A percentile compares a stretch with the other conserved stretches of the same genome.
Evolutionary conservation across 2,329 filamentous ascomycete genomes (phyloP).

Genomic region (Diaporthe longicolla): DNA sequence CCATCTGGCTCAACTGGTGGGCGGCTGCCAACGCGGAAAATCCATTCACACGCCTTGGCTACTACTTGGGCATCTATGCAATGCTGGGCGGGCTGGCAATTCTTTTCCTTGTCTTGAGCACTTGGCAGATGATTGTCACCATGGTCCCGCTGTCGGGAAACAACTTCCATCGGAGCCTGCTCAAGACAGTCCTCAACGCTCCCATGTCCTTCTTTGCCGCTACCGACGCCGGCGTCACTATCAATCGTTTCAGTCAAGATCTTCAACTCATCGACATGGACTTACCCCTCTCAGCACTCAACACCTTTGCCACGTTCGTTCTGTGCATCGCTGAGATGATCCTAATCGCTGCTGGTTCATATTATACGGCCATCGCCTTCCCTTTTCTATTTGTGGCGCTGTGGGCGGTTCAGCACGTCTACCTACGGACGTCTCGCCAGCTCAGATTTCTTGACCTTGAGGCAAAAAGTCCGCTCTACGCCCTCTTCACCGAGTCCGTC

Average conservation of each 20-base stretch:
- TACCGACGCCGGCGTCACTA: constrained; percentile 52
- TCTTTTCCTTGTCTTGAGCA: constrained; percentile 37
- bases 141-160: constrained; percentile 47
- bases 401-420: constrained; percentile 63
- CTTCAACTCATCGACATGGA: constrained; percentile 49
- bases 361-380: constrained; percentile 58
- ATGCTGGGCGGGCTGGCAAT: constrained; percentile 46
- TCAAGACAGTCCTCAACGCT: constrained; percentile 49
- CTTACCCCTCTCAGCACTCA: constrained; percentile 48
- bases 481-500: constrained; percentile 62
- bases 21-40: constrained; percentile 56
- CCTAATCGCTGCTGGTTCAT: constrained; percentile 58
- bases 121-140: constrained; percentile 43
- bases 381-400: constrained; percentile 57
- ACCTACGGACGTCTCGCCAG: constrained; percentile 66
- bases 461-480: constrained; percentile 64
- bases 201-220: constrained; percentile 52
- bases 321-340: constrained; percentile 58
- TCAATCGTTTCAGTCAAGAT: constrained; percentile 55
- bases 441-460: constrained; percentile 68
- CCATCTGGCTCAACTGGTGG: constrained; percentile 65
- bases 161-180: constrained; percentile 48
- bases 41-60: constrained; percentile 54
- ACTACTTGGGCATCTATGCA: constrained; percentile 55
- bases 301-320: constrained; percentile 45